Conservation (phyloP, 768 basidiomycete species). For the Podaxis sp. region DNA sequence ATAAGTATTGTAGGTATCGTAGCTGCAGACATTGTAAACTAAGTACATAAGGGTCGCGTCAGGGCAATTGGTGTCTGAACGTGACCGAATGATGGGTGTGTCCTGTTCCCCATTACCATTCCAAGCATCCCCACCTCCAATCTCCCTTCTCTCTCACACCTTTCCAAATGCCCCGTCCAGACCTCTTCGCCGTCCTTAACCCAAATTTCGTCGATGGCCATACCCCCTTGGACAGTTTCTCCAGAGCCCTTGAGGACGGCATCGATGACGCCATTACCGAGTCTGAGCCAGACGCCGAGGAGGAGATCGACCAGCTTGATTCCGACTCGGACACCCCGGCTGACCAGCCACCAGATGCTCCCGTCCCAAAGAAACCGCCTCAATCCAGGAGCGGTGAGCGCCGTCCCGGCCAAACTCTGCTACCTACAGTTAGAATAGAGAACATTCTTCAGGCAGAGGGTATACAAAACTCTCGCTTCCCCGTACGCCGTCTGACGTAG, state of each 20-base stretch:
- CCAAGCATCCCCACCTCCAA: not conserved
- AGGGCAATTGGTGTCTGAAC: not conserved
- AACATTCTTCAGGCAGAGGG: conserved; percentile 81
- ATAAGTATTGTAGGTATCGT: not conserved
- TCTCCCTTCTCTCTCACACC: conserved; percentile 11
- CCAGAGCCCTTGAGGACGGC: conserved; percentile 11
- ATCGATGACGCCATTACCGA: conserved; percentile 27
- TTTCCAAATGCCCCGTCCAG: conserved; percentile 1
- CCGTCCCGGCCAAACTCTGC: conserved; percentile 60
- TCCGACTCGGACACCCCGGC: conserved; percentile 49
- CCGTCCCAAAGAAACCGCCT: conserved; percentile 25
- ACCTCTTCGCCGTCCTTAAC: not conserved
- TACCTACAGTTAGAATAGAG: conserved; percentile 68
- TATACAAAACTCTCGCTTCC: conserved; percentile 26
- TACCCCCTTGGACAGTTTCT: conserved; percentile 5
- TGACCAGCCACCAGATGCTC: conserved; percentile 25
- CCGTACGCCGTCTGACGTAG: conserved; percentile 26
- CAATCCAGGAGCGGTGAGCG: conserved; percentile 35
- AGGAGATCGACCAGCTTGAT: conserved; percentile 66
- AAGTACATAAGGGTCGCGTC: too few species aligned
- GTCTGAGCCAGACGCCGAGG: conserved; percentile 56
- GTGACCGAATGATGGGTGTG: conserved; percentile 16
- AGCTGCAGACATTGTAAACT: too few species aligned
- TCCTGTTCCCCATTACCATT: conserved; percentile 3
- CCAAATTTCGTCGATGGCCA: not conserved